A percentile compares a stretch with the other conserved stretches of the same genome.
Evolutionary conservation across 1,284 basidiomycete genomes (phyloP).

Genomic region (Rhodofomes roseus): DNA sequence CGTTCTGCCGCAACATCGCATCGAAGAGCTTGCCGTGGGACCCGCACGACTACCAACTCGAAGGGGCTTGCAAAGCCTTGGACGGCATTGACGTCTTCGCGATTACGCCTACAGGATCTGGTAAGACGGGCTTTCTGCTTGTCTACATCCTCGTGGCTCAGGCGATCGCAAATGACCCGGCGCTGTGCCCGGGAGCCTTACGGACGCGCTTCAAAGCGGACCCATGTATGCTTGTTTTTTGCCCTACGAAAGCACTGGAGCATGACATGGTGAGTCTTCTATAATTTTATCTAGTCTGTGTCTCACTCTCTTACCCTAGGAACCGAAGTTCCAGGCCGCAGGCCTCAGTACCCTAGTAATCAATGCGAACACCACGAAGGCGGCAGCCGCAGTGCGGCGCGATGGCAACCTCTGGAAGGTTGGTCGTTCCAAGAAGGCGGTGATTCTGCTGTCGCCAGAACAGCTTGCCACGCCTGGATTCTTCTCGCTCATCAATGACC

Average conservation of each 20-base stretch:
- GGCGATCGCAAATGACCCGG: neutral
- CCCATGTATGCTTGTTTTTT: neutral
- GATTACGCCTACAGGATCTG: neutral
- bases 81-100: neutral
- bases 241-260: neutral
- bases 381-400: neutral
- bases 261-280: neutral
- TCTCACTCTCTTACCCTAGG: neutral
- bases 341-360: neutral
- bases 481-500: neutral
- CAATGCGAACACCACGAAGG: neutral
- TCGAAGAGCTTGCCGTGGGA: neutral
- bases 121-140: neutral
- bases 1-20: neutral
- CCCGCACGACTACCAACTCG: slow-evolving; percentile 11
- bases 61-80: slow-evolving; percentile 1
- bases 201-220: neutral
- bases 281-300: neutral
- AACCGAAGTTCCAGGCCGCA: neutral
- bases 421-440: neutral
- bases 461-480: neutral
- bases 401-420: neutral
- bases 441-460: slow-evolving; percentile 2
- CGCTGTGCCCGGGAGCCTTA: neutral
- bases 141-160: neutral